Base-by-base conservation (phyloP, 768 basidiomycete species). In the Lactarius indigo region DNA sequence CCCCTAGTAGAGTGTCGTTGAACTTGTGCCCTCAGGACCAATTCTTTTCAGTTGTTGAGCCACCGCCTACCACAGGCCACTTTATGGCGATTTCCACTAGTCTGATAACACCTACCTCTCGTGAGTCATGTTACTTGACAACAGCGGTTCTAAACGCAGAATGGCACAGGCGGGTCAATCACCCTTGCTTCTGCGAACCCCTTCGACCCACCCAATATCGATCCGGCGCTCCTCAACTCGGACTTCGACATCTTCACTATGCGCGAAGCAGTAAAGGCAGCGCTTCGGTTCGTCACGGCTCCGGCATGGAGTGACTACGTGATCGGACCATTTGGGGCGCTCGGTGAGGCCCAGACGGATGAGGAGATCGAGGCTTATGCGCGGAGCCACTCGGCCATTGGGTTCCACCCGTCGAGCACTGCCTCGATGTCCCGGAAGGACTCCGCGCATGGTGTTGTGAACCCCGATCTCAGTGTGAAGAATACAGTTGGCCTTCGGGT, bases 401-500 rank as follows among this genome's bases (percentile, higher is more conserved):
- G 69, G 37, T 71, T 64, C 65, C 75, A 77, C 62, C 73, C 73
- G 28, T 56, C 70, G n/a, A 73, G 81, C 17, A 80, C 81, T 2
- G 79, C 78, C 61, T 72, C 79, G 1, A 83, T 85, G 81, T 73
- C 79, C 37, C 76, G 78, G 5, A 70, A 71, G 30, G 72, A 68
- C 17, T 68, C 68, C 23, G 52, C 33, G 30, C 31, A 59, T 42
- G 83, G 83, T 52, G 82, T 83, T 8, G 81, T 84, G 59, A 79
- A 81, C 69, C 74, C 75, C 33, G 72, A 78, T 47, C 70, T 81
- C 26, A 68, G 73, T 15, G 82, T 85, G 2, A 78, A 84, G 68
- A 82, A 82, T 20, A 75, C 80, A 15, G 58, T 64, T 35, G 79
- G 80, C 64, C 71, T 85, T 35, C 74, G 82, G 56, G 77, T 79